Base-by-base conservation (phyloP, 768 basidiomycete genomes). In the Coprinopsis sp. region DNA sequence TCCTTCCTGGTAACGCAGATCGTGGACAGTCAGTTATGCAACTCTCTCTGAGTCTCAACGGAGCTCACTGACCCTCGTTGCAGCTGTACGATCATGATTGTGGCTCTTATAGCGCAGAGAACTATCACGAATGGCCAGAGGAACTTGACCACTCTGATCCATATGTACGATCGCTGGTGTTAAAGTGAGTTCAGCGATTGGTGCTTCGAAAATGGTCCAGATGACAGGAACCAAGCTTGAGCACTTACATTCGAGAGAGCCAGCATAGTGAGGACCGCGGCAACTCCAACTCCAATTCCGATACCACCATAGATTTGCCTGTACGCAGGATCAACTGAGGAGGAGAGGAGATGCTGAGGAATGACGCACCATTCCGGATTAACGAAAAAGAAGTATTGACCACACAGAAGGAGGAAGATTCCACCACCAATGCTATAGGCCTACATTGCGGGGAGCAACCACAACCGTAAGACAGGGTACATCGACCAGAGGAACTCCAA, bases 221-320 rank as follows among this genome's bases (percentile, higher is more conserved):
- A 57, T 50, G 27, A 18, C 6, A 44, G 55, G 46, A 50, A 53
- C 42, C 41, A 44, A 36, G 44, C 41, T 45, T 36, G 50, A 48
- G 31, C 29, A 70, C 77, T 64, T 52, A 84, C 83, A 60, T 81
- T 85, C 27, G 77, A 79, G 37, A 86, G 72, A 31, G 83, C 81
- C 42, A 82, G 59, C 53, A 78, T 69, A 44, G 65, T 77, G 53
- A 84, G 68, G 39, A 74, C 60, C 37, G 82, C 78, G 48, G 71
- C 58, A 28, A 63, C 66, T 46, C 64, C 79, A 28, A 85, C 69
- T 31, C 62, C 73, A 42, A 87, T 52, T 30, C 74, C 76, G 53
- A 86, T 76, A 42, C 81, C 82, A 47, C 84, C 83, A 53, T 83
- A 86, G 49, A 87, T 81, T 62, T 77, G 69, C 81, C 82, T 84